Evolutionary conservation across 768 basidiomycete genomes (phyloP).

Genomic region (Hebeloma cylindrosporum): DNA sequence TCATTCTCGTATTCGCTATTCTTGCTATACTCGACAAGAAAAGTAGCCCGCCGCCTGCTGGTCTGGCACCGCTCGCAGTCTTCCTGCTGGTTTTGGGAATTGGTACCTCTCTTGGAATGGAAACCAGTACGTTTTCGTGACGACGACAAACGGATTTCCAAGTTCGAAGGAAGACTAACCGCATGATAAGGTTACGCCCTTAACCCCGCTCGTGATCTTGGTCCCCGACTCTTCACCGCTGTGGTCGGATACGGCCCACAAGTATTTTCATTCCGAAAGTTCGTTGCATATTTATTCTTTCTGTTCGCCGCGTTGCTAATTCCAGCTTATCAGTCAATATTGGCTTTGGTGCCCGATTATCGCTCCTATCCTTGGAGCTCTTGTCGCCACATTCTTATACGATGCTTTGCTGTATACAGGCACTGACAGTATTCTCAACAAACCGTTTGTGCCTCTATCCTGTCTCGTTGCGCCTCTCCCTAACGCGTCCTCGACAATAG

Average conservation of each 20-base stretch:
- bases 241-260: slow-evolving; percentile 72
- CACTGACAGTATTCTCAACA: slow-evolving; percentile 52
- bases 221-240: slow-evolving; percentile 65
- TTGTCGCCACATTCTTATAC: slow-evolving; percentile 54
- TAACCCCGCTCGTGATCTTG: slow-evolving; percentile 74
- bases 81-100: slow-evolving; percentile 63
- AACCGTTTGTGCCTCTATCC: slow-evolving; percentile 40
- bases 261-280: slow-evolving; percentile 48
- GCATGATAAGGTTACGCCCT: slow-evolving; percentile 50
- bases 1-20: slow-evolving; percentile 53
- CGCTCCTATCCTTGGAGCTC: slow-evolving; percentile 59
- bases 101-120: slow-evolving; percentile 56
- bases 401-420: slow-evolving; percentile 60
- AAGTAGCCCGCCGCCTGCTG: slow-evolving; percentile 47
- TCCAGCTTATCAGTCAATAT: slow-evolving; percentile 48
- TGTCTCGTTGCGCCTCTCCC: background rate
- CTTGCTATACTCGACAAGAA: slow-evolving; percentile 53
- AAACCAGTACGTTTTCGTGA: slow-evolving; percentile 44
- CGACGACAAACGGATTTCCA: background rate
- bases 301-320: slow-evolving; percentile 17
- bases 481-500: too few species aligned
- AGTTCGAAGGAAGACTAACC: slow-evolving; percentile 1
- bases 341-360: slow-evolving; percentile 73
- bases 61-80: slow-evolving; percentile 53
- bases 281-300: background rate